Evolutionary conservation across 78 protist species (phyloP).

Genomic region (Protostelium mycophagum): DNA sequence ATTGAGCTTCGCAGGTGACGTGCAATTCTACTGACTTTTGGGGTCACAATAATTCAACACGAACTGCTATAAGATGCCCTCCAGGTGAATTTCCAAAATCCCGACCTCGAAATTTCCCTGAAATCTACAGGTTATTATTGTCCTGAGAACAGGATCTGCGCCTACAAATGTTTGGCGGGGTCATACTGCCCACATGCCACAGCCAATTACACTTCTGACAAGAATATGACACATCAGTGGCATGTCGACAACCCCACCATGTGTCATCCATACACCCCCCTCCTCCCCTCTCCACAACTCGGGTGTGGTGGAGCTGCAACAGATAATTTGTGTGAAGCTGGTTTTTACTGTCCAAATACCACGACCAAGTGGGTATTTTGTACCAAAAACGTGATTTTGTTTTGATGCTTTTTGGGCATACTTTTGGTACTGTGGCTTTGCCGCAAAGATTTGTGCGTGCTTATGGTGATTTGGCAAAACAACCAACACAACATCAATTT

Average conservation of each 20-base stretch:
- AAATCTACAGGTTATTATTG: neutral
- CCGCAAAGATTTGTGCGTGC: too few relatives aligned
- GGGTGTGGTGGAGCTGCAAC: neutral
- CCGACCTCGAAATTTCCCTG: neutral
- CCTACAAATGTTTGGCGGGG: neutral
- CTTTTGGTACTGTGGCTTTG: too few relatives aligned
- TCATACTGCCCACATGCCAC: neutral
- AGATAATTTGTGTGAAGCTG: neutral
- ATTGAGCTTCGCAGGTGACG: too few relatives aligned
- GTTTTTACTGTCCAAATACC: neutral
- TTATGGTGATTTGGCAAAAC: too few relatives aligned
- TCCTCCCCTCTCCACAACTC: neutral
- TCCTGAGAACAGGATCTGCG: neutral
- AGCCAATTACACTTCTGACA: neutral
- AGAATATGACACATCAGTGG: neutral
- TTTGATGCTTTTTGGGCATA: too few relatives aligned
- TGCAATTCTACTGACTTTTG: neutral
- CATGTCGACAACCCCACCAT: too few relatives aligned
- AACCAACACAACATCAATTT: too few relatives aligned
- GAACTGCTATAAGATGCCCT: neutral
- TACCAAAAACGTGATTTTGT: neutral
- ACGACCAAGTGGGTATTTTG: neutral
- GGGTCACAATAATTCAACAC: neutral
- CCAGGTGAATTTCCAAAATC: neutral
- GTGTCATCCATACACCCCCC: neutral